phyloP scores from a whole-genome alignment of 2,329 filamentous ascomycete genomes.

The Pyrenophora graminea region DNA sequence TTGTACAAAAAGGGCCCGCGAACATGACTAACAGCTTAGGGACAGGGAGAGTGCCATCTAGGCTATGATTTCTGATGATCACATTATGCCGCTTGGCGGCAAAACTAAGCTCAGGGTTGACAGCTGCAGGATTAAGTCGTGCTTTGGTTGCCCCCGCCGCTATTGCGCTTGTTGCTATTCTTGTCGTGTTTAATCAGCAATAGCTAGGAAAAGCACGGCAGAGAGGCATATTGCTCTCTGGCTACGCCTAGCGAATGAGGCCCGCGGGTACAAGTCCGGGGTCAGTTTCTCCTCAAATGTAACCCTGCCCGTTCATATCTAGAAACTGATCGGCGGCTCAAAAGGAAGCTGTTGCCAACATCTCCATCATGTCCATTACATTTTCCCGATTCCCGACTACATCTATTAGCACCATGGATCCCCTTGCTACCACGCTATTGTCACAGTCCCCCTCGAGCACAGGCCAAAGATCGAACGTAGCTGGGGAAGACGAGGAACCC shows the following conservation, averaged over 20 bases:
- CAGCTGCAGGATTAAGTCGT: slow-evolving; percentile 14
- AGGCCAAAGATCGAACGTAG: slow-evolving; percentile 13
- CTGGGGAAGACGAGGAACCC: slow-evolving; percentile 11
- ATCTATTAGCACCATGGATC: slow-evolving; percentile 30
- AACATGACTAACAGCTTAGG: slow-evolving; percentile 2
- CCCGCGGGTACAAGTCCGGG: slow-evolving; percentile 16
- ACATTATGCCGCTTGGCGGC: slow-evolving; percentile 14
- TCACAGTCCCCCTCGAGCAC: slow-evolving; percentile 12
- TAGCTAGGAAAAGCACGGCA: slow-evolving; percentile 25
- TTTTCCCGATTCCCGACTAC: slow-evolving; percentile 7
- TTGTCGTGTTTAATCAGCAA: slow-evolving; percentile 36
- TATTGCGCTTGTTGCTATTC: slow-evolving; percentile 29
- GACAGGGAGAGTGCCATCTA: background rate
- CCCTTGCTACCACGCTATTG: slow-evolving; percentile 12
- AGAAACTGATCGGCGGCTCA: slow-evolving; percentile 19
- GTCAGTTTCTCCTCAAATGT: slow-evolving; percentile 18
- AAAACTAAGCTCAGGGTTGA: slow-evolving; percentile 29
- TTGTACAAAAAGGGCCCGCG: background rate
- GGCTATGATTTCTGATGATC: slow-evolving; percentile 15
- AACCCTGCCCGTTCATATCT: slow-evolving; percentile 21
- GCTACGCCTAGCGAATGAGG: slow-evolving; percentile 20
- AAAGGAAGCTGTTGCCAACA: slow-evolving; percentile 23
- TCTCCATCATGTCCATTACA: slow-evolving; percentile 14
- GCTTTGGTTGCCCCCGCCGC: slow-evolving; percentile 21
- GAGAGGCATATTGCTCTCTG: slow-evolving; percentile 13